Conservation (phyloP, 169 alveolate species). For the Plasmodium knowlesi region DNA sequence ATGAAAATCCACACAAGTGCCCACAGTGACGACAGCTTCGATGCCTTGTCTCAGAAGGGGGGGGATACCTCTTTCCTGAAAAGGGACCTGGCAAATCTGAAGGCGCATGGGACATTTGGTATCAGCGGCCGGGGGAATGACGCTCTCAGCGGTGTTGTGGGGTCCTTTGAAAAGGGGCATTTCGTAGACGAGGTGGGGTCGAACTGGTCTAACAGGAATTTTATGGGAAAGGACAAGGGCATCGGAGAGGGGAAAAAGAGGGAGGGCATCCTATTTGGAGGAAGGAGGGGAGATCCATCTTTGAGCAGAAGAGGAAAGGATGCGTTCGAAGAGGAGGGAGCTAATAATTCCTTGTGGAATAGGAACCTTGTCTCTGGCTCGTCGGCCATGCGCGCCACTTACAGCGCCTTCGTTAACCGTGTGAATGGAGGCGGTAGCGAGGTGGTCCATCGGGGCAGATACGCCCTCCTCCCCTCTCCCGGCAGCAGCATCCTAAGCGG, state of each 20-base stretch:
- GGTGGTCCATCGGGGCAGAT: too few species aligned
- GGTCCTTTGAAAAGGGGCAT: conserved; percentile 13
- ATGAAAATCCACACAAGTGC: not conserved
- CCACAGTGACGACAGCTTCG: not conserved
- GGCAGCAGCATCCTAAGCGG: too few species aligned
- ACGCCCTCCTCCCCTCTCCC: too few species aligned
- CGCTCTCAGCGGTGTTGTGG: not conserved
- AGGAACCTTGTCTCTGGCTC: not conserved
- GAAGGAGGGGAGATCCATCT: not conserved
- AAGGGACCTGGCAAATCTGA: conserved; percentile 1
- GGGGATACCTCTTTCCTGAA: not conserved
- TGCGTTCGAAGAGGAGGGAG: not conserved
- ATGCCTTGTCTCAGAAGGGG: not conserved
- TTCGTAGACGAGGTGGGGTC: not conserved
- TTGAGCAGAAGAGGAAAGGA: not conserved
- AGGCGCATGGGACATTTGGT: not conserved
- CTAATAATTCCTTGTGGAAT: conserved; percentile 18
- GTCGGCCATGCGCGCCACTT: not conserved
- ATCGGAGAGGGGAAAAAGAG: not conserved
- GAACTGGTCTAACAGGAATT: not conserved
- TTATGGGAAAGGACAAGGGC: not conserved
- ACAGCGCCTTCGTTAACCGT: not conserved
- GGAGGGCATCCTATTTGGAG: not conserved
- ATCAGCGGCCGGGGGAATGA: not conserved
- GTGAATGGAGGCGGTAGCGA: too few species aligned